phyloP scores from a whole-genome alignment of 202 grass and related monocot species.

The Bolboschoenoplectus hybrid region DNA sequence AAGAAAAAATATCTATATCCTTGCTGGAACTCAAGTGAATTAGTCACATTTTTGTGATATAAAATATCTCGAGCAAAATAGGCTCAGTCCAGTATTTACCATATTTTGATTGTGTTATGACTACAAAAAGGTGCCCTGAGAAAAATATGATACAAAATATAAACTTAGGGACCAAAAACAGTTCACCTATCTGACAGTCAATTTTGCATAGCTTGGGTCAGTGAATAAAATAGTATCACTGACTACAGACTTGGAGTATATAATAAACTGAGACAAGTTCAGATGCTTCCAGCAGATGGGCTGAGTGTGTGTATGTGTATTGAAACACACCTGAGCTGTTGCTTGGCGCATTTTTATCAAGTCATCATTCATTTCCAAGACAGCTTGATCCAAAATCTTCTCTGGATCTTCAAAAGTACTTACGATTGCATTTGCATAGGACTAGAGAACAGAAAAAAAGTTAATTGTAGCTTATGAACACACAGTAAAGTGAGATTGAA shows the following conservation, averaged over 20 bases:
- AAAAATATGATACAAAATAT: slow-evolving; percentile 12
- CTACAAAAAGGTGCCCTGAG: not conserved
- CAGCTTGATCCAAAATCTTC: slow-evolving; percentile 97
- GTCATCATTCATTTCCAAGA: slow-evolving; percentile 97
- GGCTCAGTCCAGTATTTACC: not conserved
- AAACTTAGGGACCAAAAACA: not conserved
- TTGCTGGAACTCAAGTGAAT: not conserved
- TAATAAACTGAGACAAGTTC: not conserved
- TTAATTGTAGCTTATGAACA: slow-evolving; percentile 22
- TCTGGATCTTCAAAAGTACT: slow-evolving; percentile 96
- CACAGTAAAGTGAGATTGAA: slow-evolving; percentile 14
- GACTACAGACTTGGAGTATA: not conserved
- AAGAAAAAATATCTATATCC: not conserved
- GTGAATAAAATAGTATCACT: not conserved
- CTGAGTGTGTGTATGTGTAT: not conserved
- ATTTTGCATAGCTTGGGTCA: not conserved
- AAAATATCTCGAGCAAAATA: not conserved
- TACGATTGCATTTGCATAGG: slow-evolving; percentile 87
- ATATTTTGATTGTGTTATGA: not conserved
- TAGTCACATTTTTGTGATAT: not conserved
- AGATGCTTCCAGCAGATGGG: not conserved
- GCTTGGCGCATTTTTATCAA: slow-evolving; percentile 98
- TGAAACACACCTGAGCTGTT: slow-evolving; percentile 80
- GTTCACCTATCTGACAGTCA: not conserved
- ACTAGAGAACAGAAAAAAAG: slow-evolving; percentile 60